Base-by-base conservation (phyloP, 768 basidiomycete genomes). In the Boletus rubescentipes region DNA sequence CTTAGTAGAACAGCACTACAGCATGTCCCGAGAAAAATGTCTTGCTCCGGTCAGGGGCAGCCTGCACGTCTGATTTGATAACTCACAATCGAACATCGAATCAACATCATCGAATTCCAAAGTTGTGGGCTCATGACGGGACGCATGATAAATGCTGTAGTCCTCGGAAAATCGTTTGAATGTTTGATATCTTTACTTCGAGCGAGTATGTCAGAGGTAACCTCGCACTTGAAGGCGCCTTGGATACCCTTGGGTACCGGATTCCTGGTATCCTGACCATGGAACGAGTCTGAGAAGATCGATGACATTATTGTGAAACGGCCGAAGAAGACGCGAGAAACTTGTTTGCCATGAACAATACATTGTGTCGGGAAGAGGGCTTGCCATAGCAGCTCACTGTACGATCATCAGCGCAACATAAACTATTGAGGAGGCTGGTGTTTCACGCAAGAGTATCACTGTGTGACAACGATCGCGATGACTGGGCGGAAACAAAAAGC, bases 151-250 rank as follows among this genome's bases (percentile, higher is more conserved):
- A 31, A 43, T 23, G 12, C 11, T 2, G 1, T 36, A 32, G 37
- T 58, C 61, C 61, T 63, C 61, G 58, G 61, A 52, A 49, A 49
- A 46, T 31, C 9, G 6, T 26, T 26, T 26, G 21, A 21, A 34
- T 11, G 41, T 11, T 21, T 11, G 44, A 32, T 18, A 21, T 55
- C 32, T 54, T 48, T 30, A 18, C 16, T 36, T 38, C 16, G 26
- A 9, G 9, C 30, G 18, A 36, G 44, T 21, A 35, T 41, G 46
- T 44, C 45, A 39, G 51, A 35, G 49, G 34, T 50, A 32, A 4
- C 21, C 31, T 47, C 31, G 29, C 20, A n/a, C 36, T 23, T 39
- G 44, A 20, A 16, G 5, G n/a, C 48, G 46, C 23, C 41, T 59
- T 45, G 40, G 35, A 35, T 30, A 5, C 20, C 31, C n/a, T n/a